Percentiles rank a stretch among this genome's conserved stretches.
phyloP scores from a whole-genome alignment of 768 basidiomycete species.

The Leucogyrophana mollusca region DNA sequence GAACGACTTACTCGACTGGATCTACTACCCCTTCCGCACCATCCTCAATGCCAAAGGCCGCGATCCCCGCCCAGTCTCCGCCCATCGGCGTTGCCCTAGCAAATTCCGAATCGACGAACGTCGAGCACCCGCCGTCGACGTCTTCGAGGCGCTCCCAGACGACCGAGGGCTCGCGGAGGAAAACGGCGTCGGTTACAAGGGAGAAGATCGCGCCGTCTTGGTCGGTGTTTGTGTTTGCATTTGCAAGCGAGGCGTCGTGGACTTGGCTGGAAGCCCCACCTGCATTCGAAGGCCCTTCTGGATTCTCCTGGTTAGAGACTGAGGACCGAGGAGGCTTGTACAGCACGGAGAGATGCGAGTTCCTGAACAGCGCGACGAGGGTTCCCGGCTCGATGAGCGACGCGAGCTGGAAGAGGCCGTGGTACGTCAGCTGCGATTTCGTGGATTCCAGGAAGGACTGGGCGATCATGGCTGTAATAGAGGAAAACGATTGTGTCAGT shows the following conservation, averaged over 20 bases:
- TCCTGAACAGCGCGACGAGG: conserved; percentile 88
- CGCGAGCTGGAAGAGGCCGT: conserved; percentile 81
- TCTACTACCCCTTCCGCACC: conserved; percentile 41
- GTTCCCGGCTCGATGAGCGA: conserved; percentile 43
- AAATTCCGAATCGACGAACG: conserved; percentile 78
- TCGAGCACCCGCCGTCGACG: conserved; percentile 74
- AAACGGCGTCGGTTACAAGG: conserved; percentile 84
- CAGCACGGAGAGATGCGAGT: conserved; percentile 85
- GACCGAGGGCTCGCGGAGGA: conserved; percentile 71
- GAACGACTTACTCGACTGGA: conserved; percentile 57
- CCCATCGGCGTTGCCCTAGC: no score
- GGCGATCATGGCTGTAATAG: conserved; percentile 56
- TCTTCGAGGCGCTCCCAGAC: conserved; percentile 93
- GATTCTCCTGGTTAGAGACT: no score
- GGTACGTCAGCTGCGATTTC: conserved; percentile 83
- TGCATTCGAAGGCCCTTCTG: no score
- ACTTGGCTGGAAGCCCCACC: no score
- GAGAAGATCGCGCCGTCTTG: conserved; percentile 61
- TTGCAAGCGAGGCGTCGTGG: no score
- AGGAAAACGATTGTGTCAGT: no score
- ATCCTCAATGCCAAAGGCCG: conserved; percentile 39
- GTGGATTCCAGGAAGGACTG: conserved; percentile 68
- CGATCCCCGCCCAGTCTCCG: conserved; percentile 61
- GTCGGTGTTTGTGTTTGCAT: no score
- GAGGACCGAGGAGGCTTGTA: conserved; percentile 55